Evolutionary conservation across 2,329 filamentous ascomycete species (phyloP), one percentile per base, ranked within the genome.

Genomic region (Microsporum ferrugineum): DNA sequence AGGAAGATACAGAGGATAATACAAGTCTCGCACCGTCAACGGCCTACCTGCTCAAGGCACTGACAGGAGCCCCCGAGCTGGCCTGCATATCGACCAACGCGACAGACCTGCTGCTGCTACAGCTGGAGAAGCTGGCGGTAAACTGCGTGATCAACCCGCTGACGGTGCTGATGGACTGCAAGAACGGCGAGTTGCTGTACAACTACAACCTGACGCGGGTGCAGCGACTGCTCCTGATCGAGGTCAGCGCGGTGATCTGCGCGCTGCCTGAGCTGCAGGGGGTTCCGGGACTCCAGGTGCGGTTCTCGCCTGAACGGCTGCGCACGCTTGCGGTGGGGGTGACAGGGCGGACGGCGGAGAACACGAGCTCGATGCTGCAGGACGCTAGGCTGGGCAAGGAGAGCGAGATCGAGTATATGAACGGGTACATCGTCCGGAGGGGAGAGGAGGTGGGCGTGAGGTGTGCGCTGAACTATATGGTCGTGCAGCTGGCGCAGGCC

Each of bases 331-430:
- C 83, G 6, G 74, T 80, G 3, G 79, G 76, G 59, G 76, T 88
- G 2, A 78, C 82, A 27, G 69, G 76, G 34, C 78, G 75, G 57
- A 85, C 83, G 10, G 77, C 78, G 10, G 74, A 81, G 60, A 83
- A 85, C 58, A 76, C 79, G 4, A 88, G 84, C 67, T 81, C 78
- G 23, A 90, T 95, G 84, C 76, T 88, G 4, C 79, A 81, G 59
- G 84, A 87, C 67, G 77, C 91, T 10, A 75, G 82, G 8, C 71
- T 74, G 0, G 87, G 88, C 1, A 75, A 76, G 63, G 75, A 79
- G 62, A 90, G 89, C 0, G 90, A 96, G 68, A 82, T 96, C 45
- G 84, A 91, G 53, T 95, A 87, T 68, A 82, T 92, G 66, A 96
- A 95, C 71, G 92, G 91, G 0, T 99, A 92, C 75, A 87, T 99